Percentiles rank a stretch among this genome's conserved stretches.
phyloP scores from a whole-genome alignment of 164 flowering plant species.

The Vitis vinifera region ASM3070453v1 NC_081821.1:8596001-8596500 shows the following conservation, averaged over 20 bases:
- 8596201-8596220: neutral
- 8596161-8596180: neutral
- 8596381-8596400: constrained; percentile 30
- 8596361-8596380: constrained; percentile 42
- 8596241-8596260: constrained; percentile 7
- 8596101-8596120: constrained; percentile 1
- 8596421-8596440: constrained; percentile 1
- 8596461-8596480: too few relatives aligned
- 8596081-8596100: constrained; percentile 6
- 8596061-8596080: too few relatives aligned
- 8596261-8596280: constrained; percentile 27
- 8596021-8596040: constrained; percentile 3
- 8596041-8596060: neutral
- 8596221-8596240: constrained; percentile 10
- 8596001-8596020: constrained; percentile 11
- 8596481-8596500: too few relatives aligned
- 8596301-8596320: constrained; percentile 56
- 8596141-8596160: constrained; percentile 1
- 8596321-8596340: constrained; percentile 67
- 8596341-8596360: constrained; percentile 56
- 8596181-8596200: neutral
- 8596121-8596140: neutral
- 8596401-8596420: neutral
- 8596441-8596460: too few relatives aligned
- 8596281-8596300: constrained; percentile 43